Evolutionary conservation across 2,329 filamentous ascomycete species (phyloP).

Genomic region (Fusarium sublunatum): DNA sequence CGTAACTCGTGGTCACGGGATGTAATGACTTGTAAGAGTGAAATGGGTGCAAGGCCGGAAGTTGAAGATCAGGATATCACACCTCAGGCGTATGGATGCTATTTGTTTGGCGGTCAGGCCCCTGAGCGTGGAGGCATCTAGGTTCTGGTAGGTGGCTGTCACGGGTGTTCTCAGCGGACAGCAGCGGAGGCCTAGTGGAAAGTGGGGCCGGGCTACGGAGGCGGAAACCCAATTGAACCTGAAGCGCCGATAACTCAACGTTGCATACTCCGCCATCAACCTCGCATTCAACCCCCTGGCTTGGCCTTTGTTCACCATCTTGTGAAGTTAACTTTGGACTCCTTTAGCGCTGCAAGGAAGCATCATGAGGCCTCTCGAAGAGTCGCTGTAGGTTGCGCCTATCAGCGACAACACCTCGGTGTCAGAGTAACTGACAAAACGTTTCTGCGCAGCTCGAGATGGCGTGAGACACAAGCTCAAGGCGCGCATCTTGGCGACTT

Average conservation of each 20-base stretch:
- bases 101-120: constrained; percentile 32
- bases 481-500: constrained; percentile 70
- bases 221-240: constrained; percentile 27
- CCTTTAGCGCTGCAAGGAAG: constrained; percentile 3
- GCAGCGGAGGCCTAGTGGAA: constrained; percentile 4
- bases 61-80: constrained; percentile 8
- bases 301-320: constrained; percentile 3
- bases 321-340: not conserved
- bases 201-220: constrained; percentile 35
- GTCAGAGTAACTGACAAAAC: constrained; percentile 40
- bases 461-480: constrained; percentile 71
- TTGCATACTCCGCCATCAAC: constrained; percentile 29
- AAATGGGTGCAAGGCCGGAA: constrained; percentile 8
- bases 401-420: constrained; percentile 7
- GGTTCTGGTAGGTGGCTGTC: constrained; percentile 6
- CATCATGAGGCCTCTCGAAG: constrained; percentile 54
- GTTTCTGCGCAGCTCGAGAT: constrained; percentile 66
- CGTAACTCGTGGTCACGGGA: constrained; percentile 15
- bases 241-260: constrained; percentile 28
- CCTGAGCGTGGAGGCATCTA: constrained; percentile 25
- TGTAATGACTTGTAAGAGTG: constrained; percentile 1
- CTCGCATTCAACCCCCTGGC: constrained; percentile 11
- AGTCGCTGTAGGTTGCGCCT: constrained; percentile 51
- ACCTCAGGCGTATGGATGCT: constrained; percentile 11
- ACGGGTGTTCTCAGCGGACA: constrained; percentile 7